Percentiles rank a stretch among this genome's conserved stretches.
Conservation (phyloP, 2,329 filamentous ascomycete species). For the Tolypocladium cylindrosporum region DNA sequence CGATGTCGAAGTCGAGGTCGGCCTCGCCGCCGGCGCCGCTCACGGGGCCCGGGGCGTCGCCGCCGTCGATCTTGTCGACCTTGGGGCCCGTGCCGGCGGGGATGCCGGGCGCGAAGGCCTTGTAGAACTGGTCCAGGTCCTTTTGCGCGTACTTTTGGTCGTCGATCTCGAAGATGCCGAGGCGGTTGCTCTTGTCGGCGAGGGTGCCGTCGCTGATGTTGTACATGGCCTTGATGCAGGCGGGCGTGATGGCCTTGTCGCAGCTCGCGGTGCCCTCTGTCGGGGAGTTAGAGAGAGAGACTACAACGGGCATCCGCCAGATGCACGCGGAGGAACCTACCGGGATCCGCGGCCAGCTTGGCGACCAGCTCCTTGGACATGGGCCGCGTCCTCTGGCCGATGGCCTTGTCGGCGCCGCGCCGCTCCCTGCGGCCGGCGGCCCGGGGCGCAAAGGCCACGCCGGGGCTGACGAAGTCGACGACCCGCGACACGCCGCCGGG, state of each 20-base stretch:
- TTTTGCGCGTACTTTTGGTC: conserved; percentile 39
- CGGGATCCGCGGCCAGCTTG: neutral
- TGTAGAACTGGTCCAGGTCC: conserved; percentile 36
- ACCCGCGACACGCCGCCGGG: conserved; percentile 24
- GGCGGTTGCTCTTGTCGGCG: conserved; percentile 29
- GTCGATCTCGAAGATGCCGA: conserved; percentile 42
- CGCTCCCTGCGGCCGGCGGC: neutral
- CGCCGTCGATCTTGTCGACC: conserved; percentile 36
- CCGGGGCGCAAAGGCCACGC: conserved; percentile 11
- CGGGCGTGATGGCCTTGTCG: conserved; percentile 44
- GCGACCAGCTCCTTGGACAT: neutral
- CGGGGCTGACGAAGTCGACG: conserved; percentile 32
- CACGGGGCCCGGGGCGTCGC: conserved; percentile 28
- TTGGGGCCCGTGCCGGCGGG: conserved; percentile 31
- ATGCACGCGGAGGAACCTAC: neutral
- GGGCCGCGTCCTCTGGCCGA: neutral
- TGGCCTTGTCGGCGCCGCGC: neutral
- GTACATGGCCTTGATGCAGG: conserved; percentile 42
- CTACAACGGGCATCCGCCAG: neutral
- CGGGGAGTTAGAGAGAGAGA: neutral
- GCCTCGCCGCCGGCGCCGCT: conserved; percentile 31
- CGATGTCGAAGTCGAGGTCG: conserved; percentile 42
- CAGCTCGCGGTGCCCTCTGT: conserved; percentile 22
- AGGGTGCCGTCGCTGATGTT: conserved; percentile 28
- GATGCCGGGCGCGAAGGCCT: conserved; percentile 29